Evolutionary conservation across 1,284 basidiomycete genomes (phyloP).

Genomic region (Boletellus sp.): DNA sequence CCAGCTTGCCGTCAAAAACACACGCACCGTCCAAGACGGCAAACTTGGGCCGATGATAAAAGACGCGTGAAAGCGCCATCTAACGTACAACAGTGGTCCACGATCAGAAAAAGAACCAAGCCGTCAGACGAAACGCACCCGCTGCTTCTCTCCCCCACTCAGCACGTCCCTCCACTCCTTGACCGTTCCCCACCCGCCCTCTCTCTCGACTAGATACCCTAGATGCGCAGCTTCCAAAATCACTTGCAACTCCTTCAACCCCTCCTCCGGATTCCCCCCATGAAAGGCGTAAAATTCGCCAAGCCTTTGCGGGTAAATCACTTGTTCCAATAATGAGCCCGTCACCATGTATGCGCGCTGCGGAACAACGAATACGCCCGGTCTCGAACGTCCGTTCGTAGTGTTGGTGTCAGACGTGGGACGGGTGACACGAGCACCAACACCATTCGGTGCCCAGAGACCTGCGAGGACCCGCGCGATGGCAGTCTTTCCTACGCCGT

Average conservation of each 20-base stretch:
- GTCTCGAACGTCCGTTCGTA: constrained; percentile 37
- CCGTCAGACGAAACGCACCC: constrained; percentile 43
- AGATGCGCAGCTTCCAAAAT: constrained; percentile 82
- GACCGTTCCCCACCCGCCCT: constrained; percentile 85
- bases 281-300: constrained; percentile 59
- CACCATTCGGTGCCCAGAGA: constrained; percentile 72
- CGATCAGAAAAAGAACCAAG: background rate
- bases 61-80: constrained; percentile 84
- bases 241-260: constrained; percentile 63
- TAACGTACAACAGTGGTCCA: constrained; percentile 23
- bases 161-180: constrained; percentile 97
- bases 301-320: constrained; percentile 84
- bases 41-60: constrained; percentile 81
- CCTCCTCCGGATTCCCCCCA: constrained; percentile 45
- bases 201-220: constrained; percentile 81
- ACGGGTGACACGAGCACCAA: constrained; percentile 31
- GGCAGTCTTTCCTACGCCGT: constrained; percentile 92
- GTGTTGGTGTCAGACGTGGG: constrained; percentile 22
- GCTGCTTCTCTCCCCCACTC: constrained; percentile 94
- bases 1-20: background rate
- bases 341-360: constrained; percentile 90
- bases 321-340: constrained; percentile 85
- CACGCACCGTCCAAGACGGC: constrained; percentile 69
- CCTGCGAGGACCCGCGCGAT: constrained; percentile 89
- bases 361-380: constrained; percentile 83